Evolutionary conservation across 257 asterid genomes (phyloP), one percentile per base, ranked within the genome.

Genomic region (Misopates orontium): DNA sequence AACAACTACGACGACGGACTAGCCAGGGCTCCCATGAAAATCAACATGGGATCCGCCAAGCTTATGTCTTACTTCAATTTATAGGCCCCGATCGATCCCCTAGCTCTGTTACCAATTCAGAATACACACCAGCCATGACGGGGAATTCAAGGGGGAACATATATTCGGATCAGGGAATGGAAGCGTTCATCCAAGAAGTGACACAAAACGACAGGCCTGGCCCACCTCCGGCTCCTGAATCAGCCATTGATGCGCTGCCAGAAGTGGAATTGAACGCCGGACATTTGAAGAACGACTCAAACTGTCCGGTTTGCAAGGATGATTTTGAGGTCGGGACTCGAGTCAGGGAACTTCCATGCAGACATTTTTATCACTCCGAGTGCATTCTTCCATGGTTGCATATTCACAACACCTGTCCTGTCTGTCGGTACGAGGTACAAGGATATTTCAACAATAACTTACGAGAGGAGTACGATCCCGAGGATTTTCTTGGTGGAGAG

Each of bases 381-480:
- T 90, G 97, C 54, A 86, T 94, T 22, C 28, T 88, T 5, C 97
- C 99, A 0, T 94, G 99, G 99, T 78, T 94, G 62, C 77, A 67
- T 16, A 59, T 85, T 45, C 86, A 79, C 64, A 85, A 82, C 53
- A 86, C 96, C 1, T 94, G 99, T 42, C 99, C 99, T 0, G 96
- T 94, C 36, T 94, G 99, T 53, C 80, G 99, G 16, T 67, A 66
- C 19, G 84, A 78, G 80, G 77, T 94, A 21, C 74, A 28, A 41
- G 84, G 88, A 18, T 70, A 67, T 9, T 66, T 73, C 0, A 59
- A 39, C 73, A 58, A 51, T 31, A 31, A 55, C 41, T 31, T 76
- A 32, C 75, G 57, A 5, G 77, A 67, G 45, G 64, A 71, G 9
- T 36, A 32, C 70, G 51, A 19, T 32, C 28, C 19, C 18, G 75